These are phyloP conservation scores for Daldinia sp. DNA, from an alignment of 2,329 filamentous ascomycete species.

Conservation along the genomic window DNA sequence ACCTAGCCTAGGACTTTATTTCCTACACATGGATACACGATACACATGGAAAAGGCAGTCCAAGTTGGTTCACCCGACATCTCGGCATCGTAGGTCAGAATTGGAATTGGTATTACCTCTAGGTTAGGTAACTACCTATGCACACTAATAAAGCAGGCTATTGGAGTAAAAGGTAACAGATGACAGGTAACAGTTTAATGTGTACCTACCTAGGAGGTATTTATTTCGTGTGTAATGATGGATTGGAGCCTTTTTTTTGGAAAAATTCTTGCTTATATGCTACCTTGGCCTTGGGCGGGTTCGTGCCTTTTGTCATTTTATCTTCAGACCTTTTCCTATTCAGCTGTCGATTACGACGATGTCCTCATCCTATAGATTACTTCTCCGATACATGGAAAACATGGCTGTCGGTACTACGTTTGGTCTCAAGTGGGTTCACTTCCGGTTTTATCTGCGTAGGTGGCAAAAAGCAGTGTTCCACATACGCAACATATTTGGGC, in stretches of 20 bases:
- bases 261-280: not conserved
- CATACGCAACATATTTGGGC: conserved; percentile 20
- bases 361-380: conserved; percentile 1
- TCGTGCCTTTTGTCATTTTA: conserved; percentile 3
- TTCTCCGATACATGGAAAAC: conserved; percentile 12
- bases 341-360: conserved; percentile 2
- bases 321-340: not conserved
- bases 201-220: no score
- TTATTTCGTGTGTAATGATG: no score
- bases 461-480: conserved; percentile 30
- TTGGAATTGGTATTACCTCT: not conserved
- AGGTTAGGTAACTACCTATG: not conserved
- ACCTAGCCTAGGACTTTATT: conserved; percentile 22
- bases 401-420: not conserved
- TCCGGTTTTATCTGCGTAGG: conserved; percentile 24
- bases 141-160: no score
- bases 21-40: not conserved
- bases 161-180: no score
- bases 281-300: not conserved
- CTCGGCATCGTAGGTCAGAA: conserved; percentile 4
- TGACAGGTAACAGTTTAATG: no score
- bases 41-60: no score
- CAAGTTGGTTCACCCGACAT: conserved; percentile 14
- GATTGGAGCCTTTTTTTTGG: no score
- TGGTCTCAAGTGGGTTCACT: conserved; percentile 22